Percentiles rank a stretch among this genome's conserved stretches.
phyloP scores from a whole-genome alignment of 2,329 filamentous ascomycete species.

The Samsoniella hepiali region DNA sequence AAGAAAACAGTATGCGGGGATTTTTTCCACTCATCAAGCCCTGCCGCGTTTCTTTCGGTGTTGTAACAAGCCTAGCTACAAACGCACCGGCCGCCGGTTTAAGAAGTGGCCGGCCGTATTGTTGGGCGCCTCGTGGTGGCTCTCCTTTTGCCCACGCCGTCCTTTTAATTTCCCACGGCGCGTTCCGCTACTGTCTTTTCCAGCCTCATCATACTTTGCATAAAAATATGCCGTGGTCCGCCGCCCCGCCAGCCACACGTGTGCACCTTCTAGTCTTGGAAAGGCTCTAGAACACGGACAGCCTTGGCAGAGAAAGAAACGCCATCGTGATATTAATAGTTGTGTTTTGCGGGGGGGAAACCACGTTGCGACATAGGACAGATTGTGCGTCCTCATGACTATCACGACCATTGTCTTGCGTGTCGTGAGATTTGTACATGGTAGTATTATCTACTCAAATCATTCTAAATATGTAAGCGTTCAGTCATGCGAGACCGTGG shows the following conservation, averaged over 20 bases:
- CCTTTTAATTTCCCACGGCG: background rate
- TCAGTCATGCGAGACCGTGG: background rate
- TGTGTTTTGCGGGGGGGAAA: background rate
- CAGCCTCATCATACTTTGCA: background rate
- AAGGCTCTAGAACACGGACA: conserved; percentile 11
- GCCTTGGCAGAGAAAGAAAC: background rate
- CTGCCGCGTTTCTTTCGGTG: background rate
- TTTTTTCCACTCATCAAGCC: background rate
- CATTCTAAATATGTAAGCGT: conserved; percentile 7
- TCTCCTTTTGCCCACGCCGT: background rate
- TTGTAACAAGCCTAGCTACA: background rate
- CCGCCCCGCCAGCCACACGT: conserved; percentile 13
- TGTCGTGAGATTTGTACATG: background rate
- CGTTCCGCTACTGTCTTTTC: background rate
- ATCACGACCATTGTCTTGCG: background rate
- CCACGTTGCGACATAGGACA: background rate
- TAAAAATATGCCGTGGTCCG: background rate
- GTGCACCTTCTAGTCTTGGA: conserved; percentile 13
- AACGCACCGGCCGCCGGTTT: background rate
- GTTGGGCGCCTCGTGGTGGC: background rate
- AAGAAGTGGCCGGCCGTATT: background rate
- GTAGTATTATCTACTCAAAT: background rate
- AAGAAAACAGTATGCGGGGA: background rate
- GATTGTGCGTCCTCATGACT: no score
- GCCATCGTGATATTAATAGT: background rate